Evolutionary conservation across 106 monocot species (phyloP).

Genomic region (Phalaenopsis aphrodite): DNA sequence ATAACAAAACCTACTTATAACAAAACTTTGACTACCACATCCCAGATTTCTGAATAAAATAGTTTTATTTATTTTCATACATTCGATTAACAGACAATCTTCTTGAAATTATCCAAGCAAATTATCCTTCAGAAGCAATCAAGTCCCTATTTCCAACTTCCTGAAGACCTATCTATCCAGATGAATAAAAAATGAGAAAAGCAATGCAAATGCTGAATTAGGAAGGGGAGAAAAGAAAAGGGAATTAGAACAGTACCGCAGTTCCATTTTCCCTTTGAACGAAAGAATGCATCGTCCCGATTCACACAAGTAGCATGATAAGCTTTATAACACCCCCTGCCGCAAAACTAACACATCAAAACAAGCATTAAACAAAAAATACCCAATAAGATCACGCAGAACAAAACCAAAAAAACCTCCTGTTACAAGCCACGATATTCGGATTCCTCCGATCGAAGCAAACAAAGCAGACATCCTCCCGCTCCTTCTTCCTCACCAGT

Average conservation of each 20-base stretch:
- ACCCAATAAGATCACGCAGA: neutral
- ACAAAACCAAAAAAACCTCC: conserved; percentile 32
- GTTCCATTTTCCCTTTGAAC: conserved; percentile 43
- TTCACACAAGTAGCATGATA: conserved; percentile 66
- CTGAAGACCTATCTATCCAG: neutral
- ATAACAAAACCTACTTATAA: no score
- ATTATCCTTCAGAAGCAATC: no score
- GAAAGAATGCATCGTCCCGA: conserved; percentile 67
- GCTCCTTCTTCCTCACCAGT: conserved; percentile 41
- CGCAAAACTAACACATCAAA: conserved; percentile 1
- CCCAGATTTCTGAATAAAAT: no score
- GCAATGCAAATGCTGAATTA: neutral
- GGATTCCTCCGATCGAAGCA: conserved; percentile 92
- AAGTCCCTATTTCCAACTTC: neutral
- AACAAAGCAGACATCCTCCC: conserved; percentile 88
- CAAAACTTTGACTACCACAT: no score
- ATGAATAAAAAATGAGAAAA: neutral
- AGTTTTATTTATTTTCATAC: no score
- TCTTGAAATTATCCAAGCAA: no score
- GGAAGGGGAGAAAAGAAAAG: neutral
- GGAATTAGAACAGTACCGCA: conserved; percentile 34
- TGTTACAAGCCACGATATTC: conserved; percentile 79
- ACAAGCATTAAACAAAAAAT: neutral
- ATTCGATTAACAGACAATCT: no score
- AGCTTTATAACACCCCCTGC: conserved; percentile 62